Base-by-base conservation (phyloP, 176 grass and related monocot species). In the Cymbopogon citratus region DNA sequence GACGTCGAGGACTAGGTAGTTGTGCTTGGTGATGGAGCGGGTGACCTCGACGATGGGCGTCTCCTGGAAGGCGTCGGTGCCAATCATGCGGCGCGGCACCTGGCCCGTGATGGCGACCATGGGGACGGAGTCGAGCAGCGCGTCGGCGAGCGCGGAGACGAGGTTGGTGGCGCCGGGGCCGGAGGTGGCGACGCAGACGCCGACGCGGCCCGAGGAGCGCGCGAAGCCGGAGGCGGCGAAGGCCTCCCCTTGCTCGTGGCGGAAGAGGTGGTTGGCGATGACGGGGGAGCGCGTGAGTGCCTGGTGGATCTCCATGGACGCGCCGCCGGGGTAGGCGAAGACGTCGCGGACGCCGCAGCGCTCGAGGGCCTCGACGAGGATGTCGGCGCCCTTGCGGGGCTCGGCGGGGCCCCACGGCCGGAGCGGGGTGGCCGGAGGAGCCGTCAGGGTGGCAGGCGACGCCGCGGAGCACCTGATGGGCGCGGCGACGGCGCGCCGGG, bases 281-380 rank as follows among this genome's bases (percentile, higher is more conserved):
- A 61, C 70, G 0, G 92, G 96, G 51, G 96, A 99, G 14, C 96
- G 93, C 14, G 96, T 99, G 21, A 99, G 93, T 18, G 96, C 96
- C 87, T 99, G 96, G 89, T 99, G 96, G 88, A 99, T 99, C 89
- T 99, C 96, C 96, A 99, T 93, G 75, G 96, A 99, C 19, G 96
- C 96, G 75, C 96, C 96, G 77, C 96, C 92, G 0, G 96, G 96
- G 82, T 99, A 99, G 35, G 89, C 96, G 85, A 99, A 99, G 19
- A 99, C 85, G 79, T 99, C 89, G 18, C 73, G 74, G 48, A 99
- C 89, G 39, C 91, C 96, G 59, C 85, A 91, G 51, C 91, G 86
- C 89, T 99, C 96, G 12, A 99, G 91, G 19, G 96, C 87, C 89
- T 99, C 93, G 2, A 99, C 91, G 69, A 99, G 96, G 87, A 99